Percentiles rank a stretch among this genome's conserved stretches.
phyloP scores from a whole-genome alignment of 2,329 filamentous ascomycete species.

The Exophiala sp. region DNA sequence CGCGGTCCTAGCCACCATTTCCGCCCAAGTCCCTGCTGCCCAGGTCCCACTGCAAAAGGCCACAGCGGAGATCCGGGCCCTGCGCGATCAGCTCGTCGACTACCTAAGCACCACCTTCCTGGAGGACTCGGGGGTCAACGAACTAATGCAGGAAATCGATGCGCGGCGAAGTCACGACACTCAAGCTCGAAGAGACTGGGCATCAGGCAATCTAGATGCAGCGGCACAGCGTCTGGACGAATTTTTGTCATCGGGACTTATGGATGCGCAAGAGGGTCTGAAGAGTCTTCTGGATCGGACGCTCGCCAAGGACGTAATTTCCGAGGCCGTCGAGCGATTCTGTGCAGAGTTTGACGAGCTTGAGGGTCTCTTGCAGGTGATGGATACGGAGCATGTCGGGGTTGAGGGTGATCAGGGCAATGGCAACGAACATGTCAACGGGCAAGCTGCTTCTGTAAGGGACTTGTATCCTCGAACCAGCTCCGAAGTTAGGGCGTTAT shows the following conservation, averaged over 20 bases:
- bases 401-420: conserved; percentile 31
- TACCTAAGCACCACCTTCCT: conserved; percentile 19
- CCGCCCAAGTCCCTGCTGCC: conserved; percentile 35
- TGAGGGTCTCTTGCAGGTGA: conserved; percentile 50
- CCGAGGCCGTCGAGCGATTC: conserved; percentile 76
- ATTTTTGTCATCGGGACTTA: conserved; percentile 85
- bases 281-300: conserved; percentile 65
- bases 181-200: conserved; percentile 28
- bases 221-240: conserved; percentile 70
- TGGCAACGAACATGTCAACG: conserved; percentile 21
- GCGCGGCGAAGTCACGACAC: conserved; percentile 3
- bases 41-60: conserved; percentile 20
- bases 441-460: conserved; percentile 38
- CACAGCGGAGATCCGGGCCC: conserved; percentile 16
- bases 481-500: conserved; percentile 57
- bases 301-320: conserved; percentile 68
- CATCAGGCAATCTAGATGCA: conserved; percentile 46
- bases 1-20: conserved; percentile 53
- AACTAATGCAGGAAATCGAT: conserved; percentile 22
- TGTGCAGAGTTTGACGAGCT: conserved; percentile 74
- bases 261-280: conserved; percentile 82
- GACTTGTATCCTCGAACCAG: conserved; percentile 59
- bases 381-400: conserved; percentile 36
- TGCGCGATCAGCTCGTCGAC: conserved; percentile 18
- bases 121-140: conserved; percentile 21